Conservation (phyloP, 2,329 filamentous ascomycete species). For the Monilinia fructigena region DNA sequence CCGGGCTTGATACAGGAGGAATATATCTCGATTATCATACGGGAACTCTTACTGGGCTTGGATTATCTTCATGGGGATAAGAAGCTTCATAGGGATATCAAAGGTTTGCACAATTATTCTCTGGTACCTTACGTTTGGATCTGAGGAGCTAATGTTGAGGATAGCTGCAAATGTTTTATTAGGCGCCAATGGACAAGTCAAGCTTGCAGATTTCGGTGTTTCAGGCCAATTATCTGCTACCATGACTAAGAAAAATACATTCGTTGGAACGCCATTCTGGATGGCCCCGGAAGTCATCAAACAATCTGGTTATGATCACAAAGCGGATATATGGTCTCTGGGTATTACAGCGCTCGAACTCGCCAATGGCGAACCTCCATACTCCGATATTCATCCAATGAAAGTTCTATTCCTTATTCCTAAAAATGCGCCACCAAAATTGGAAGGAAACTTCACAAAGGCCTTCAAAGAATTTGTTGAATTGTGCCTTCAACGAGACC, state of each 20-base stretch:
- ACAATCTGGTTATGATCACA: constrained; percentile 96
- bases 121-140: neutral
- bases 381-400: constrained; percentile 97
- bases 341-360: constrained; percentile 92
- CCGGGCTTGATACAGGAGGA: constrained; percentile 88
- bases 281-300: constrained; percentile 99
- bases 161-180: constrained; percentile 89
- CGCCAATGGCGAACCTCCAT: constrained; percentile 88
- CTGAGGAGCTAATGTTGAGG: constrained; percentile 19
- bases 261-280: constrained; percentile 98
- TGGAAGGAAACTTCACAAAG: constrained; percentile 79
- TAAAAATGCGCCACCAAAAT: constrained; percentile 81
- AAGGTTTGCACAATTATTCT: constrained; percentile 56
- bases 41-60: constrained; percentile 83
- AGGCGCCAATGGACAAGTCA: constrained; percentile 88
- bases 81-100: constrained; percentile 95
- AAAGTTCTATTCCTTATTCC: constrained; percentile 96
- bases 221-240: constrained; percentile 94
- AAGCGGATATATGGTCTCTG: constrained; percentile 96
- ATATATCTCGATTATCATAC: constrained; percentile 93
- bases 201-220: constrained; percentile 94
- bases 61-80: constrained; percentile 94
- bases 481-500: constrained; percentile 82
- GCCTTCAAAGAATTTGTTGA: constrained; percentile 83
- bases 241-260: constrained; percentile 99